Evolutionary conservation across 345 rosid species (phyloP), one percentile per base, ranked within the genome.

Genomic region (Garcia nutans): DNA sequence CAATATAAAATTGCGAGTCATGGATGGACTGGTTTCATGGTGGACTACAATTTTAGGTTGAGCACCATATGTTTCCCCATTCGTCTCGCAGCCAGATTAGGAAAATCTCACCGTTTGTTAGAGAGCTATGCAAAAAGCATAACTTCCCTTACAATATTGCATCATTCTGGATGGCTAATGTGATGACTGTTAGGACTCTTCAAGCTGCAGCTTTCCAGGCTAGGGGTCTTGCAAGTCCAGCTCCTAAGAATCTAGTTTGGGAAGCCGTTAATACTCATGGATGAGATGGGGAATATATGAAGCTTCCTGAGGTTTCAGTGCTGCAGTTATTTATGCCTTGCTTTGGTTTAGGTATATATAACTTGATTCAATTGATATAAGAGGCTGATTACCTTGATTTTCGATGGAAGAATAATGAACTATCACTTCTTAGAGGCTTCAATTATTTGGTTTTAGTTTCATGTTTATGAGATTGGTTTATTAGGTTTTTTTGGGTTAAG

Each of bases 21-120:
- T 86, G 88, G 88, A 89, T 91, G 95, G 95, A 91, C 68, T 91
- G 95, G 95, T 91, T 91, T 79, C 92, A 91, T 73, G 96, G 96
- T 37, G 96, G 96, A 42, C 73, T 91, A 67, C 96, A 91, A 78
- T 91, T 89, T 80, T 93, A 91, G 82, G 28, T 89, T 45, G 93
- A 88, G 84, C 96, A 91, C 82, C 96, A 91, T 79, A 77, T 91
- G 79, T 91, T 91, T 50, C 88, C 89, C 6, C 83, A 86, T 49
- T 67, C 86, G 85, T 89, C 91, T 54, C 65, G 91, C 31, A 78
- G 87, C 79, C 77, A 86, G 41, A 87, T 88, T 3, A 76, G 91
- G 37, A 84, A 70, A 68, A 63, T 84, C 57, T 82, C 91, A 10
- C 91, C 91, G 0, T 76, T 88, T 28, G 83, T 88, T 44, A 68